Evolutionary conservation across 163 green algal genomes (phyloP).

Genomic region (Coccomyxa subellipsoidea): DNA sequence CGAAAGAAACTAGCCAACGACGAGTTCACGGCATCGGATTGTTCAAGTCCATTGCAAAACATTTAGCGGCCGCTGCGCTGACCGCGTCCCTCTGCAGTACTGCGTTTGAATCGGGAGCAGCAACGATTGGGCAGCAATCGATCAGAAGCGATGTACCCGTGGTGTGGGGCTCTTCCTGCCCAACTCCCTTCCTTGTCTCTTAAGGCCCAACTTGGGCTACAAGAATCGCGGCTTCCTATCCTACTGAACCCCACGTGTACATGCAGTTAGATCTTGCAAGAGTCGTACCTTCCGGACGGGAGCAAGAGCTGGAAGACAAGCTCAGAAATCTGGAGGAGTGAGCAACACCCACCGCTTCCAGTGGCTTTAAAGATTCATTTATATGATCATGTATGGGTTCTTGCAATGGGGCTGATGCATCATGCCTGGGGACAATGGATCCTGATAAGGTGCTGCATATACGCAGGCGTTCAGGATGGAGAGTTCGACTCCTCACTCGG

Average conservation of each 20-base stretch:
- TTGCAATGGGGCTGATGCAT: too few species aligned
- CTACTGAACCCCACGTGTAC: not conserved
- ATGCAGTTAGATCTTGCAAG: slow-evolving; percentile 38
- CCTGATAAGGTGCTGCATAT: too few species aligned
- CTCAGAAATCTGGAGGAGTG: slow-evolving; percentile 34
- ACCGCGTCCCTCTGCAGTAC: not conserved
- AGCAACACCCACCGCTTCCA: not conserved
- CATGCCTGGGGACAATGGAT: too few species aligned
- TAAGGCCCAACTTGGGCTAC: not conserved
- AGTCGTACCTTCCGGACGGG: slow-evolving; percentile 28
- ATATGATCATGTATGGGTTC: not conserved
- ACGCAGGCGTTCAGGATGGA: slow-evolving; percentile 29
- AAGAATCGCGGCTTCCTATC: not conserved
- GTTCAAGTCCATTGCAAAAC: not conserved
- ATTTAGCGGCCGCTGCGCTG: not conserved
- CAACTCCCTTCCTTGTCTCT: not conserved
- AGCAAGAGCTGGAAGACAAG: slow-evolving; percentile 28
- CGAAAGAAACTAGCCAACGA: not conserved
- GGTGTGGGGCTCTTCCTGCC: not conserved
- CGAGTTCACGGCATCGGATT: not conserved
- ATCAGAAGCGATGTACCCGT: not conserved
- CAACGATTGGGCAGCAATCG: not conserved
- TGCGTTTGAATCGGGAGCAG: not conserved
- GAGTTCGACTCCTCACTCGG: slow-evolving; percentile 35
- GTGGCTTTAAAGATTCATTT: not conserved